phyloP scores from a whole-genome alignment of 768 basidiomycete genomes.

The Lactifluus piperatus region DNA sequence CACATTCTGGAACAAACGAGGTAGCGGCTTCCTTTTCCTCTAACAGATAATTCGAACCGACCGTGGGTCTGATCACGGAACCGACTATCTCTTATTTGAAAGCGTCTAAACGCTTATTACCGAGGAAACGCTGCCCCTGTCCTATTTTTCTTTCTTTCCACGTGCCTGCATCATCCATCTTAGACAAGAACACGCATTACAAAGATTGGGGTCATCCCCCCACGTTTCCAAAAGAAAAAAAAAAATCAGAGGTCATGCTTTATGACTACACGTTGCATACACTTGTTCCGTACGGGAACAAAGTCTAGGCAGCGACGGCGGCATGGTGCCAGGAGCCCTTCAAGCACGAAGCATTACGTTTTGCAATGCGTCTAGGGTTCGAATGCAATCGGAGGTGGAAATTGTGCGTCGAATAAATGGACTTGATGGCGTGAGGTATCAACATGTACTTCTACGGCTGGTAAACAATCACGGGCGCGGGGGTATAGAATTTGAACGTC shows the following conservation, averaged over 20 bases:
- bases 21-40: background rate
- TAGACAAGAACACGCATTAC: background rate
- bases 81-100: conserved; percentile 15
- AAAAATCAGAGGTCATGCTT: conserved; percentile 1
- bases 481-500: background rate
- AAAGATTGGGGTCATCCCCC: conserved; percentile 3
- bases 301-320: conserved; percentile 9
- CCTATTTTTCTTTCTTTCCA: background rate
- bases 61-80: conserved; percentile 12
- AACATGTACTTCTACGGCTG: conserved; percentile 7
- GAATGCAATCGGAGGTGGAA: conserved; percentile 18
- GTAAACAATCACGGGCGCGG: background rate
- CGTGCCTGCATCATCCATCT: conserved; percentile 1
- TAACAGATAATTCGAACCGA: conserved; percentile 10
- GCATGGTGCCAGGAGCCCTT: conserved; percentile 12
- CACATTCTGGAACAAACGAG: conserved; percentile 8
- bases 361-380: conserved; percentile 14
- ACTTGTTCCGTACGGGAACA: background rate
- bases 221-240: conserved; percentile 6
- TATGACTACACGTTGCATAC: conserved; percentile 8
- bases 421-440: conserved; percentile 14
- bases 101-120: conserved; percentile 19
- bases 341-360: conserved; percentile 20
- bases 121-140: conserved; percentile 5
- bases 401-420: conserved; percentile 12